Evolutionary conservation across 768 basidiomycete genomes (phyloP).

Genomic region (Tephrocybe rancida): DNA sequence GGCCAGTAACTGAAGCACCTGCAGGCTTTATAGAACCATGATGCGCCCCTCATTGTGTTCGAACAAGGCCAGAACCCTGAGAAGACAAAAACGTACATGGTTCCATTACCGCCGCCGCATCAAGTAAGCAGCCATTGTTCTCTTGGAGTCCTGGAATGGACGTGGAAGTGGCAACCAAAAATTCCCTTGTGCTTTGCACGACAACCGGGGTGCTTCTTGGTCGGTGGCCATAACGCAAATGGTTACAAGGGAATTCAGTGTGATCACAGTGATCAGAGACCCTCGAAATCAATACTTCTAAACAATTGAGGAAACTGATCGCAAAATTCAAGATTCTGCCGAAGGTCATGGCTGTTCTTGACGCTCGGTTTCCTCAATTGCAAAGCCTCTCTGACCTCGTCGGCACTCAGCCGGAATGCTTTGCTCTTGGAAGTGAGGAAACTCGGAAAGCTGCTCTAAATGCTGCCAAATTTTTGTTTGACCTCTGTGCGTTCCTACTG

Average conservation of each 20-base stretch:
- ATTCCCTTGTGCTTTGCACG: background rate
- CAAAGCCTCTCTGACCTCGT: conserved; percentile 54
- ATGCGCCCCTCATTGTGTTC: conserved; percentile 7
- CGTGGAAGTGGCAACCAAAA: no score
- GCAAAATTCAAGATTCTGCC: background rate
- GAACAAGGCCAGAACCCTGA: conserved; percentile 2
- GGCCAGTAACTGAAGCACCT: background rate
- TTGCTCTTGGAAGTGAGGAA: conserved; percentile 56
- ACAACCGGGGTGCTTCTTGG: conserved; percentile 1
- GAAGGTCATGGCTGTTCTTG: background rate
- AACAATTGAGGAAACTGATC: conserved; percentile 6
- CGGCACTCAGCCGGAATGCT: conserved; percentile 52
- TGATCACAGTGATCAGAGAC: background rate
- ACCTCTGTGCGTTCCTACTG: conserved; percentile 56
- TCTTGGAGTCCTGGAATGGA: conserved; percentile 10
- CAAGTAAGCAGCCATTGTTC: conserved; percentile 7
- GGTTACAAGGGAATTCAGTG: no score
- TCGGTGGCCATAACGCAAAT: background rate
- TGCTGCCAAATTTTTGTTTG: conserved; percentile 77
- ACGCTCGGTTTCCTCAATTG: conserved; percentile 36
- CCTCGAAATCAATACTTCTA: conserved; percentile 8
- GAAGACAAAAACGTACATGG: background rate
- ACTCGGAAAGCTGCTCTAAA: conserved; percentile 60
- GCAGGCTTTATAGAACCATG: conserved; percentile 5
- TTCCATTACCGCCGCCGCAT: background rate